Evolutionary conservation across 1,284 basidiomycete genomes (phyloP), one percentile per base, ranked within the genome.

Genomic region (Bjerkandera adusta): DNA sequence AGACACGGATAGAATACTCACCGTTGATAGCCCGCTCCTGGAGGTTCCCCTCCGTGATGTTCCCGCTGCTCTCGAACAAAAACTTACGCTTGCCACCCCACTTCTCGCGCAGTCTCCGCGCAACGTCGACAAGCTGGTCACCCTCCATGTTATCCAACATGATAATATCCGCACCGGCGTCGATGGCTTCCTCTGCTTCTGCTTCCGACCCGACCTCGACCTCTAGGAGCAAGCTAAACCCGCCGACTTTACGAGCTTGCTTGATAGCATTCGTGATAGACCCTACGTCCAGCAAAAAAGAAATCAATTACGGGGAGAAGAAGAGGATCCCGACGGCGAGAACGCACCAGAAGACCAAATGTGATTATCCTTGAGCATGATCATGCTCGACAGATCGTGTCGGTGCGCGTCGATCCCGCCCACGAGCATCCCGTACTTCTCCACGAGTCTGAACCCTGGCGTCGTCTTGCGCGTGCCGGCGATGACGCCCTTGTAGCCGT

Each of bases 281-380:
- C 20, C 94, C 93, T 85, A 36, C 24, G 33, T 2, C 13, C 6
- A 34, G 30, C 16, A 40, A 39, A 29, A 33, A 47, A 50, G 33
- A 45, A 45, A 33, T n/a, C 34, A 24, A 20, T 25, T 12, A 16
- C 33, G 22, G 13, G 18, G 38, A 18, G 12, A 30, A 4, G 20
- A 26, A 43, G 24, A 5, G 27, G 33, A 13, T 7, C 5, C 5
- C 35, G 35, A 37, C 27, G 45, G 26, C 35, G 34, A 50, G 12
- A 11, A 60, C 73, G 56, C 57, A 85, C 92, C 93, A 22, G 87
- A 91, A 5, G 93, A 95, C 95, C 94, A 98, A 62, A 99, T 93
- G 64, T 99, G 97, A 66, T 99, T 99, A 64, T 99, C 96, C 70
- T 99, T 99, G 61, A 99, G 83, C 96, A 99, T 99, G 63, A 99